Evolutionary conservation across 2,329 filamentous ascomycete species (phyloP), one percentile per base, ranked within the genome.

Genomic region (Aspergillus sp.): DNA sequence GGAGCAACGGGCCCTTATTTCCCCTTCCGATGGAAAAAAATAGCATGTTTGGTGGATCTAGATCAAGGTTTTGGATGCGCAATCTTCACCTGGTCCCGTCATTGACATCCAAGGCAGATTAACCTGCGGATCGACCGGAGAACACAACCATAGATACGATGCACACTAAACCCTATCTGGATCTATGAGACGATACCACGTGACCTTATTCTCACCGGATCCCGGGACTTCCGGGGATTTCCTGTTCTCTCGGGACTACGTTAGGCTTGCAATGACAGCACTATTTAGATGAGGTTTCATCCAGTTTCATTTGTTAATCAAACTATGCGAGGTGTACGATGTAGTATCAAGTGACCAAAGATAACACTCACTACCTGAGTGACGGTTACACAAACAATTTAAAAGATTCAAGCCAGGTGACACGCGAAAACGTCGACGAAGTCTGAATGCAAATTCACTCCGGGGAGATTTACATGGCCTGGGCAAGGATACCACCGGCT

Each of bases 401-500:
- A 55, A 44, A 52, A 27, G 55, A 37, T 45, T 35, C 43, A 55
- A 50, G 40, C 46, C 48, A 58, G n/a, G 24, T 17, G 37, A 46
- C 17, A 41, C 49, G 33, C 17, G 11, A 52, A 37, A 45, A 39
- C 39, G 14, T 23, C 17, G 47, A 48, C 8, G 19, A 24, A 19
- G 21, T 43, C 35, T 48, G 40, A 39, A 40, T 31, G 31, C 40
- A 55, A 33, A 11, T 35, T 21, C 19, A 33, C 45, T 45, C 46
- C 15, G 6, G 8, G 40, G 14, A 39, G 19, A 39, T 51, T 55
- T 58, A 58, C 56, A 58, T 51, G 14, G 56, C 56, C 41, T 58
- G 56, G 15, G 56, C 56, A 23, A 58, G 56, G 17, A 58, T 58
- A 14, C 56, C 56, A 7, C 56, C 56, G 31, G 56, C 45, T 41